These are phyloP conservation scores for Backusella luteola DNA, from an alignment of 192 early-diverging fungal genomes.

Conservation along the genomic window DNA sequence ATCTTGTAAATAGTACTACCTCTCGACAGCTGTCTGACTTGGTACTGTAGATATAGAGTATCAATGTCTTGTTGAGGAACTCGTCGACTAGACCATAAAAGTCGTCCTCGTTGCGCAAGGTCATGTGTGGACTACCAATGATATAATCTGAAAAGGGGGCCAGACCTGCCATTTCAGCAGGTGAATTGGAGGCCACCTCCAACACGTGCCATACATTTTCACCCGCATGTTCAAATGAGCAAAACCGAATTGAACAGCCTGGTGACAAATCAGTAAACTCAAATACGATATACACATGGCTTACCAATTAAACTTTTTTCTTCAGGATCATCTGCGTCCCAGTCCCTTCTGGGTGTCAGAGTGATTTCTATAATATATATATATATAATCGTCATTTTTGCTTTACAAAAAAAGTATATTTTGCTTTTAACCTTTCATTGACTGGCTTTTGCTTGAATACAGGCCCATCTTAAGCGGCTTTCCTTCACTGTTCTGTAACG, in stretches of 20 bases:
- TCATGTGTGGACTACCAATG: constrained; percentile 62
- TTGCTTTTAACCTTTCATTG: constrained; percentile 39
- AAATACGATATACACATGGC: background rate
- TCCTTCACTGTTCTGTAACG: constrained; percentile 42
- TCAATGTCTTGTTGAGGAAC: constrained; percentile 54
- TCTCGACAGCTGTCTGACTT: constrained; percentile 61
- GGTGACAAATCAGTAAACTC: background rate
- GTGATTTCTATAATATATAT: constrained; percentile 19
- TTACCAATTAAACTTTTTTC: constrained; percentile 43
- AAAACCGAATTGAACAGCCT: constrained; percentile 61
- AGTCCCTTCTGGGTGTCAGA: constrained; percentile 29
- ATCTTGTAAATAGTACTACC: constrained; percentile 21
- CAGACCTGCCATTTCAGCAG: constrained; percentile 69
- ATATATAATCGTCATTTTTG: background rate
- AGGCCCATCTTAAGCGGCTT: constrained; percentile 49
- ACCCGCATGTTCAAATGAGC: constrained; percentile 57
- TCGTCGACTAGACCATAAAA: constrained; percentile 61
- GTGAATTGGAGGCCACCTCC: constrained; percentile 63
- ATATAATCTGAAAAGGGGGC: constrained; percentile 69
- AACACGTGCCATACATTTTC: constrained; percentile 69
- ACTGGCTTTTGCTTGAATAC: constrained; percentile 59
- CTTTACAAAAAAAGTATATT: background rate
- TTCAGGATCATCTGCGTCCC: constrained; percentile 26
- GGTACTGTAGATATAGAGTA: constrained; percentile 67
- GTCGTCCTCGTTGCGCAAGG: constrained; percentile 59